Evolutionary conservation across 2,329 filamentous ascomycete species (phyloP).

Genomic region (Verruconis gallopava): DNA sequence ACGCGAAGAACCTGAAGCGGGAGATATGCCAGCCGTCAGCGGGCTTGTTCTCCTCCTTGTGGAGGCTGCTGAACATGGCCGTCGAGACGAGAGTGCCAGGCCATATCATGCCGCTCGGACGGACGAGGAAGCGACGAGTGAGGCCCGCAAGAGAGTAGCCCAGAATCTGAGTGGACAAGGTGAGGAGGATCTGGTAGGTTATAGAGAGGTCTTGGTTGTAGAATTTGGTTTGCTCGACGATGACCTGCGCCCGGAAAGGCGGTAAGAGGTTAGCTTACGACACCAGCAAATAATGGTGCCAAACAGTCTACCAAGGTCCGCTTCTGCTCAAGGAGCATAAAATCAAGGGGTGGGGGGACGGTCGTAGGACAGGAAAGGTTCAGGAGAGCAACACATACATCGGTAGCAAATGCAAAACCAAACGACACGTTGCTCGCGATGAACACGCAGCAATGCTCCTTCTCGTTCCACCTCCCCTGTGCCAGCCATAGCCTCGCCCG

Average conservation of each 20-base stretch:
- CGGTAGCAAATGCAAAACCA: slow-evolving; percentile 78
- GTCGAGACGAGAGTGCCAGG: slow-evolving; percentile 78
- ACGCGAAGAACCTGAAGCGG: slow-evolving; percentile 71
- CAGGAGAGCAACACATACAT: slow-evolving; percentile 34
- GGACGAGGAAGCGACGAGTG: slow-evolving; percentile 66
- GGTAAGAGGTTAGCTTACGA: neutral
- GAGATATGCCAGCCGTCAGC: slow-evolving; percentile 75
- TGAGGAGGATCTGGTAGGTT: slow-evolving; percentile 68
- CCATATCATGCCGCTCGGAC: slow-evolving; percentile 85
- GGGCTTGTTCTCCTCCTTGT: slow-evolving; percentile 70
- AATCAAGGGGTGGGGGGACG: no score
- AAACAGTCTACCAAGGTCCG: no score
- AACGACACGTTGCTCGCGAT: slow-evolving; percentile 85
- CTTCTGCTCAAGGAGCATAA: no score
- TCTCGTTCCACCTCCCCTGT: slow-evolving; percentile 75
- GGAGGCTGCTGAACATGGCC: slow-evolving; percentile 77
- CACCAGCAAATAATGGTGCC: no score
- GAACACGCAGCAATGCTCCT: slow-evolving; percentile 79
- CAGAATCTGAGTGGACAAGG: slow-evolving; percentile 72
- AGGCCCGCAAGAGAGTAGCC: slow-evolving; percentile 80
- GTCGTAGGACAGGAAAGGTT: no score
- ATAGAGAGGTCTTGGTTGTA: slow-evolving; percentile 72
- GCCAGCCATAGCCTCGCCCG: slow-evolving; percentile 59
- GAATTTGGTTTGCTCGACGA: slow-evolving; percentile 80
- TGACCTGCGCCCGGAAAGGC: slow-evolving; percentile 37